phyloP scores from a whole-genome alignment of 1,139 yeast species.

The Candida freyschussii region DNA sequence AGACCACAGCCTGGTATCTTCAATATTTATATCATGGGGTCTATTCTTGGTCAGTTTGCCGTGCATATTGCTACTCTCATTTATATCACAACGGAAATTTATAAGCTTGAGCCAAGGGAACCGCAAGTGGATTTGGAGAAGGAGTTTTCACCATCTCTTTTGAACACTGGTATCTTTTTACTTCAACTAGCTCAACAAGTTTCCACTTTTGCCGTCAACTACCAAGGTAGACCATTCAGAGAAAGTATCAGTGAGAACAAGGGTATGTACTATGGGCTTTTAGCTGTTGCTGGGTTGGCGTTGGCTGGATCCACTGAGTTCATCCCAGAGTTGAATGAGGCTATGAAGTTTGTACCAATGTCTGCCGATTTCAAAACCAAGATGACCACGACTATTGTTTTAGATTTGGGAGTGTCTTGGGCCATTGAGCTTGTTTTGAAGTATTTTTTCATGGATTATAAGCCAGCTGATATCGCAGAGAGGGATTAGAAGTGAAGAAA shows the following conservation, averaged over 20 bases:
- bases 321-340: constrained; percentile 88
- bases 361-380: constrained; percentile 64
- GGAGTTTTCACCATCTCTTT: constrained; percentile 78
- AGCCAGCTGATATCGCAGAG: constrained; percentile 84
- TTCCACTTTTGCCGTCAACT: constrained; percentile 95
- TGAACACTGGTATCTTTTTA: constrained; percentile 94
- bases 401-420: constrained; percentile 78
- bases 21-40: constrained; percentile 93
- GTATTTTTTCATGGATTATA: constrained; percentile 81
- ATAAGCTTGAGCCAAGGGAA: constrained; percentile 85
- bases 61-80: constrained; percentile 80
- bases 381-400: constrained; percentile 64
- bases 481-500: constrained; percentile 14
- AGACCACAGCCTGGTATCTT: constrained; percentile 98
- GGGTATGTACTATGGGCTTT: constrained; percentile 94
- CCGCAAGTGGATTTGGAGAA: constrained; percentile 87
- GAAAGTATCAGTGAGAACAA: constrained; percentile 85
- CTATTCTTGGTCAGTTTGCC: constrained; percentile 93
- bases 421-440: constrained; percentile 77
- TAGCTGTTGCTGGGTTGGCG: constrained; percentile 88
- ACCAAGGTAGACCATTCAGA: constrained; percentile 96
- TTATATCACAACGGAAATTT: constrained; percentile 78
- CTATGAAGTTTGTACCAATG: constrained; percentile 91
- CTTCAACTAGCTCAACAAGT: constrained; percentile 95
- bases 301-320: constrained; percentile 92